Conservation (phyloP, 1,139 yeast species). For the Suhomyces coccinellae region DNA sequence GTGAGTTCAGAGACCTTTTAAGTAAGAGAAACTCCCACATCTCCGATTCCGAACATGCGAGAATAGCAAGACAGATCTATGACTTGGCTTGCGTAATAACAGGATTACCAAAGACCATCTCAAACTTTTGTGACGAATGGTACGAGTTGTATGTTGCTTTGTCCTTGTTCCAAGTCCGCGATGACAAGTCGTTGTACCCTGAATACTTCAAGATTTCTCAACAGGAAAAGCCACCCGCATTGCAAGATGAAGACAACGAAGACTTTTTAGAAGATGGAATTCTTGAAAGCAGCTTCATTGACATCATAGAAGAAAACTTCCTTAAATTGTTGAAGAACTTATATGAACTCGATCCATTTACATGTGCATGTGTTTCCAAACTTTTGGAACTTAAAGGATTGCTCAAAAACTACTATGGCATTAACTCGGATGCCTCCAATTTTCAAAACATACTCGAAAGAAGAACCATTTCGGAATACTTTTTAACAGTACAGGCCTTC, state of each 20-base stretch:
- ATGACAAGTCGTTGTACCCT: conserved; percentile 33
- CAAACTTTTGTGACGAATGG: conserved; percentile 58
- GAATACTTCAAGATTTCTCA: conserved; percentile 38
- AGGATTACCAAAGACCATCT: conserved; percentile 56
- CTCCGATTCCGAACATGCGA: conserved; percentile 19
- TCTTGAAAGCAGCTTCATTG: conserved; percentile 60
- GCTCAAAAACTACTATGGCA: conserved; percentile 47
- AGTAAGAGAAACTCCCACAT: conserved; percentile 24
- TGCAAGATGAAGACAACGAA: conserved; percentile 19
- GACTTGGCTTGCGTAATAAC: conserved; percentile 48
- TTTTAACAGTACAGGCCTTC: conserved; percentile 61
- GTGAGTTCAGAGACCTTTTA: conserved; percentile 47
- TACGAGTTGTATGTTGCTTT: conserved; percentile 68
- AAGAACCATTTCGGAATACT: conserved; percentile 57
- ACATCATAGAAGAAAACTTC: conserved; percentile 58
- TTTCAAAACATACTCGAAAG: conserved; percentile 20
- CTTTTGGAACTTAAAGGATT: conserved; percentile 66
- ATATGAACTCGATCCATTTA: conserved; percentile 62
- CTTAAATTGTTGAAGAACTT: conserved; percentile 61
- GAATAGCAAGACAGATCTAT: conserved; percentile 41
- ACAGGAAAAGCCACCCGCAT: conserved; percentile 35
- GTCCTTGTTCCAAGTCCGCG: conserved; percentile 58
- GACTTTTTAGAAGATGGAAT: conserved; percentile 24
- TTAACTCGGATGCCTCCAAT: conserved; percentile 15
- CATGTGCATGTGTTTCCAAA: conserved; percentile 66